Base-by-base conservation (phyloP, 23 red algal species). In the Gracilaria caudata region DNA sequence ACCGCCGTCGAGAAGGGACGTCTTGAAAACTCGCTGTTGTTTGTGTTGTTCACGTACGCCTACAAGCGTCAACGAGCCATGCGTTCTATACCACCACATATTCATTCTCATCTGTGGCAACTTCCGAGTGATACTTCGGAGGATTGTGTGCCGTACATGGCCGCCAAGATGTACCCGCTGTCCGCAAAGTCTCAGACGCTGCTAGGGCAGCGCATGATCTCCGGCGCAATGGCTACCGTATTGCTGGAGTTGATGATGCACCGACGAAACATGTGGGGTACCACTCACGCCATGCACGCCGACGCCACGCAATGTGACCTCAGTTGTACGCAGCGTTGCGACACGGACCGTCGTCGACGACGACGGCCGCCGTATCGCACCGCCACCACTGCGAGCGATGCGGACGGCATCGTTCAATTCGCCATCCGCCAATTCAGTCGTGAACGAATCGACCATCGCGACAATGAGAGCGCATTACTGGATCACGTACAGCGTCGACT, bases 221-320 rank as follows among this genome's bases (percentile, higher is more conserved):
- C 85, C 10, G 51, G 47, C 21, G 64, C 71, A 5, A 71, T 89
- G 45, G 85, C 85, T 4, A 23, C 68, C 32, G 72, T 68, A 20
- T 23, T 89, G 61, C 43, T 89, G 59, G 85, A 89, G 28, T 49
- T 89, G 55, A 25, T 89, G 39, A 55, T 57, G 24, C 44, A 68
- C 23, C 51, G 85, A 19, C 71, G 84, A 20, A 89, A 89, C 61
- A 55, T 89, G 24, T 49, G 74, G 29, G n/a, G 47, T 4, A 53
- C 77, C 28, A 33, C 61, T 6, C 57, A 61, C 26, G 57, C 57
- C 57, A 30, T 61, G 57, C 57, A 61, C 2, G 23, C 28, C 9
- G 23, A 53, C 1, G 13, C 49, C 6, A 10, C 10, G 6, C 41
- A 4, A 10, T 45, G 41, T 45, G 41, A 45, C 49, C 12, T 16